Evolutionary conservation across 768 basidiomycete genomes (phyloP).

Genomic region (Boletus rufocinnamomeus): DNA sequence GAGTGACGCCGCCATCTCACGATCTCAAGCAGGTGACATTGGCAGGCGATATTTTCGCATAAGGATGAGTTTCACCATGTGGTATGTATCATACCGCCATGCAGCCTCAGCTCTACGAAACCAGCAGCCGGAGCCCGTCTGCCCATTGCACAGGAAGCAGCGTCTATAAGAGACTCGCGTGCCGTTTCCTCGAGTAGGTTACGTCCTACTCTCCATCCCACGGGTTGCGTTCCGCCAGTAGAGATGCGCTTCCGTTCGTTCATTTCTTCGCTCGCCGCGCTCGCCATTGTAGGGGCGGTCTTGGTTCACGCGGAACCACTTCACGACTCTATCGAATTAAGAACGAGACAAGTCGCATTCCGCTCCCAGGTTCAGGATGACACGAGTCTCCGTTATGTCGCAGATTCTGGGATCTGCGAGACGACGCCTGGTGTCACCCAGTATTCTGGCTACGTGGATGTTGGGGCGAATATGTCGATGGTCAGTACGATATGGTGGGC

Average conservation of each 20-base stretch:
- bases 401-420: constrained; percentile 64
- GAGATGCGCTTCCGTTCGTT: constrained; percentile 17
- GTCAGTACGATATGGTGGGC: constrained; percentile 32
- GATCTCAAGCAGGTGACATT: no score
- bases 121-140: no score
- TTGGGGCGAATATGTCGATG: constrained; percentile 60
- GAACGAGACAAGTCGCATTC: constrained; percentile 1
- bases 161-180: background rate
- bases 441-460: constrained; percentile 62
- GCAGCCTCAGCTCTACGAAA: no score
- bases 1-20: no score
- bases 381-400: constrained; percentile 47
- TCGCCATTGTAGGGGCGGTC: background rate
- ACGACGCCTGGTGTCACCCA: constrained; percentile 62
- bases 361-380: constrained; percentile 25
- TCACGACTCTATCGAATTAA: background rate
- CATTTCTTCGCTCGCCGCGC: background rate
- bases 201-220: background rate
- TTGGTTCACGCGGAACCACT: background rate
- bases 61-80: no score
- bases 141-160: no score
- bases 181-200: background rate
- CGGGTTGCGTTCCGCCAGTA: background rate
- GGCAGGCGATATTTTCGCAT: no score
- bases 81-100: no score